Conservation (phyloP, 495 filamentous ascomycete species). For the Clavariopsis aquatica region DNA sequence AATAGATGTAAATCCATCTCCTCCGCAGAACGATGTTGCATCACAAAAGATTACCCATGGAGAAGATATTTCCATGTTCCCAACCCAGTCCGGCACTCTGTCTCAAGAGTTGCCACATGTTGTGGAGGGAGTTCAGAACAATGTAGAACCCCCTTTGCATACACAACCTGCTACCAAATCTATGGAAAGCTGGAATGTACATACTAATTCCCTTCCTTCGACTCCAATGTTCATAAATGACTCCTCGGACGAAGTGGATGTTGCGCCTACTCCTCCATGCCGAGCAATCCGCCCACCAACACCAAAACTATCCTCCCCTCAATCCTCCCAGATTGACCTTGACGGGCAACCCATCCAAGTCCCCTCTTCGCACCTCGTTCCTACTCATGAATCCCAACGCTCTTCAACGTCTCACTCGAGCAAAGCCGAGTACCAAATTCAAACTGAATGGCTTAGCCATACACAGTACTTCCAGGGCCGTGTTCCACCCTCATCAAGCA, state of each 20-base stretch:
- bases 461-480: slow-evolving; percentile 13
- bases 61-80: background rate
- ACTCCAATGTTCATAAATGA: slow-evolving; percentile 23
- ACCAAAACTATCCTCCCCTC: background rate
- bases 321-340: slow-evolving; percentile 4
- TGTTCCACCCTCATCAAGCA: slow-evolving; percentile 15
- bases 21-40: background rate
- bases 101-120: background rate
- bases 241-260: slow-evolving; percentile 20
- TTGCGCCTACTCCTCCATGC: slow-evolving; percentile 8
- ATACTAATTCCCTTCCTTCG: background rate
- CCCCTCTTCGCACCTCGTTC: too few relatives aligned
- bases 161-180: background rate
- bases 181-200: too few relatives aligned
- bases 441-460: slow-evolving; percentile 20
- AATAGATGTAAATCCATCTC: background rate
- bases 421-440: slow-evolving; percentile 26
- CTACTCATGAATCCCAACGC: background rate
- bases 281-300: background rate
- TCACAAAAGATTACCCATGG: background rate
- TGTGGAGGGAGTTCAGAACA: background rate
- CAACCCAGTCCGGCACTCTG: background rate
- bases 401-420: slow-evolving; percentile 18
- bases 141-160: background rate
- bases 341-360: slow-evolving; percentile 20